These are phyloP conservation scores for Anastatica hierochuntica DNA, from an alignment of 345 rosid species.

Conservation along the genomic window DNA sequence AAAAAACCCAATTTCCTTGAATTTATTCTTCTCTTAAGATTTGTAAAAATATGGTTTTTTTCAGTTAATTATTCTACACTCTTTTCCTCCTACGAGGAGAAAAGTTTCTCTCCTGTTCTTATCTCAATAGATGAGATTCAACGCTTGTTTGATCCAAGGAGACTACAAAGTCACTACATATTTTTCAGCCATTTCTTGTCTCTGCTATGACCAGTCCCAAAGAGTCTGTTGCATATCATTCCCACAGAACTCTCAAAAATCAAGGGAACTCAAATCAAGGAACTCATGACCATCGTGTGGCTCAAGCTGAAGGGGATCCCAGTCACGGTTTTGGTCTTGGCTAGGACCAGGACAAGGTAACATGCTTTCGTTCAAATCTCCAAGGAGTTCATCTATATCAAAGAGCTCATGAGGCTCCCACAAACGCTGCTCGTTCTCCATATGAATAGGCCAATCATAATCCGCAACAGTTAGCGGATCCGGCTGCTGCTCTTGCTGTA, in stretches of 20 bases:
- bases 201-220: not conserved
- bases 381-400: constrained; percentile 45
- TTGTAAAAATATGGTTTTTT: too few species aligned
- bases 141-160: too few species aligned
- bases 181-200: not conserved
- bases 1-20: too few species aligned
- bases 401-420: constrained; percentile 38
- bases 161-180: not conserved
- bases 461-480: constrained; percentile 13
- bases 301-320: constrained; percentile 19
- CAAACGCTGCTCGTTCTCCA: not conserved
- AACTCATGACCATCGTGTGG: constrained; percentile 12
- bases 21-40: too few species aligned
- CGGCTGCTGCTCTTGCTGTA: not conserved
- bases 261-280: constrained; percentile 6
- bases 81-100: too few species aligned
- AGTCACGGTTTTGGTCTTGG: not conserved
- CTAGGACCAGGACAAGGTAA: not conserved
- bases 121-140: too few species aligned
- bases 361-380: constrained; percentile 21
- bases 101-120: too few species aligned
- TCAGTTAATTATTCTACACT: too few species aligned
- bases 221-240: not conserved
- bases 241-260: constrained; percentile 3
- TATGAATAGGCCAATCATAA: constrained; percentile 10